phyloP scores from a whole-genome alignment of 805 yeast species.

The Cyberlindnera nakhonratchasimensis region DNA sequence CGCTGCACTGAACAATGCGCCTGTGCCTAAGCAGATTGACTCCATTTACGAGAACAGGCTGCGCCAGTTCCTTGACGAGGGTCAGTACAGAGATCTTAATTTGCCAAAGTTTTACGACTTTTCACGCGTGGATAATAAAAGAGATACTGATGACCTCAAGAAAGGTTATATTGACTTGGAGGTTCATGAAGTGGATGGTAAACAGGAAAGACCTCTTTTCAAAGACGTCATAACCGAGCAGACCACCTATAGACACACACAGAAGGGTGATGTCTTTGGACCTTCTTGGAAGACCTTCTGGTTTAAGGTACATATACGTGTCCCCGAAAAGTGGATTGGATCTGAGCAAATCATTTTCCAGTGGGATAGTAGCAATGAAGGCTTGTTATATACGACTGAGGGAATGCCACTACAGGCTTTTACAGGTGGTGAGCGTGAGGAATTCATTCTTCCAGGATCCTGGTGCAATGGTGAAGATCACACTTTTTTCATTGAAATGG shows the following conservation, averaged over 20 bases:
- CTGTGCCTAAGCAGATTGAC: conserved; percentile 75
- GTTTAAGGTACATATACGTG: conserved; percentile 67
- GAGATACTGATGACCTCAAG: conserved; percentile 29
- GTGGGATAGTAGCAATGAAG: conserved; percentile 89
- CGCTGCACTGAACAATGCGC: conserved; percentile 44
- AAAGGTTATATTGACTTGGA: conserved; percentile 51
- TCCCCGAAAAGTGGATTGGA: conserved; percentile 52
- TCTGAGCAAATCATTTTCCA: conserved; percentile 56
- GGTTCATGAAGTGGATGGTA: conserved; percentile 71
- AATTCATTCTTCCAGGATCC: conserved; percentile 60
- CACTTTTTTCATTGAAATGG: conserved; percentile 77
- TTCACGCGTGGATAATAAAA: conserved; percentile 45
- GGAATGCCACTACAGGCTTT: conserved; percentile 81
- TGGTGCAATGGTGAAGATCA: conserved; percentile 55
- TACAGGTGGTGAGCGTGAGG: conserved; percentile 78
- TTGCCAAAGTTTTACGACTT: conserved; percentile 78
- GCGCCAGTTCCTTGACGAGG: conserved; percentile 76
- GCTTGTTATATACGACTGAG: conserved; percentile 61
- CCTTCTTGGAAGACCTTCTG: conserved; percentile 98
- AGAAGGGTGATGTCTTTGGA: conserved; percentile 74
- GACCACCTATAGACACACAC: conserved; percentile 49
- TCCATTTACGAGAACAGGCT: conserved; percentile 67
- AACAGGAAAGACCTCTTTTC: conserved; percentile 43
- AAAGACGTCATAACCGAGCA: conserved; percentile 28
- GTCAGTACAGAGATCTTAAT: conserved; percentile 68